Conservation (phyloP, 2,329 filamentous ascomycete species). For the Lecanicillium sp. region DNA sequence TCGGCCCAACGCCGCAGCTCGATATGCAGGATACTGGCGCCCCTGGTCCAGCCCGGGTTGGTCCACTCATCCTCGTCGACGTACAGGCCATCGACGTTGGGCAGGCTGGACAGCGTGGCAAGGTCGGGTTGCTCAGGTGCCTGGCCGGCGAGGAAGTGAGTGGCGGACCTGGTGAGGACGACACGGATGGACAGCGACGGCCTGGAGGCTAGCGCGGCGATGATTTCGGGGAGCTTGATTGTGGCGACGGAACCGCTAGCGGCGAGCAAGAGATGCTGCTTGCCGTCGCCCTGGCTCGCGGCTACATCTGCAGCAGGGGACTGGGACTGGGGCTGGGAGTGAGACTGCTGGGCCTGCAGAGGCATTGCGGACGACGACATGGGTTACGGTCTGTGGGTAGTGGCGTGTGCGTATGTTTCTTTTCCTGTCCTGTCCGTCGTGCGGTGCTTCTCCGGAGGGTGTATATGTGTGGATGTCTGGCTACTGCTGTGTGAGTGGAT, state of each 20-base stretch:
- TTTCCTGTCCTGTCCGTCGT: not conserved
- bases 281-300: slow-evolving; percentile 30
- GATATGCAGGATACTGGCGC: slow-evolving; percentile 81
- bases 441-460: not conserved
- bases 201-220: slow-evolving; percentile 47
- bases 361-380: not conserved
- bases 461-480: not conserved
- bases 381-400: not conserved
- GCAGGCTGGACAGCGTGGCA: slow-evolving; percentile 48
- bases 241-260: slow-evolving; percentile 64
- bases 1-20: slow-evolving; percentile 76
- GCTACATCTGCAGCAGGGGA: slow-evolving; percentile 26
- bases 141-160: slow-evolving; percentile 71
- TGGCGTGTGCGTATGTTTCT: not conserved
- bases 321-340: not conserved
- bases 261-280: slow-evolving; percentile 37
- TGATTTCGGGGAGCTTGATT: slow-evolving; percentile 71
- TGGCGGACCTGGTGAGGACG: slow-evolving; percentile 68
- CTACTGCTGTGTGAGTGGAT: not conserved
- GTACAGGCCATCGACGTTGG: slow-evolving; percentile 76
- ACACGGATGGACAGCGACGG: slow-evolving; percentile 72
- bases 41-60: slow-evolving; percentile 65
- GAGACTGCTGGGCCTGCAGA: too few relatives aligned
- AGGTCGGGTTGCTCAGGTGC: slow-evolving; percentile 69
- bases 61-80: slow-evolving; percentile 80